Evolutionary conservation across 2,329 filamentous ascomycete species (phyloP), one percentile per base, ranked within the genome.

Genomic region (Epichloe uncinata): DNA sequence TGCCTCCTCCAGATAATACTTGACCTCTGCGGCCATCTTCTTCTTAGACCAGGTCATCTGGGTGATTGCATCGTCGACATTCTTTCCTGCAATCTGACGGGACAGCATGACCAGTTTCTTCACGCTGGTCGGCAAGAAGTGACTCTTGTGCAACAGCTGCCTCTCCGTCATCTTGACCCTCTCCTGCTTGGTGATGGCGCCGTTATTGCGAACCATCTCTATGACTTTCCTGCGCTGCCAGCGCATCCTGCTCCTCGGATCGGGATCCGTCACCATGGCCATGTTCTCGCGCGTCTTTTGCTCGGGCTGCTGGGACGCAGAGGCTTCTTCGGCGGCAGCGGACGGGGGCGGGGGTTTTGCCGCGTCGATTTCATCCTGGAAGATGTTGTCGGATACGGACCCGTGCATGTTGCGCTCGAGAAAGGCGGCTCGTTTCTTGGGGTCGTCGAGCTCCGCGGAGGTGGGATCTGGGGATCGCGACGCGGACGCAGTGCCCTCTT

Each of bases 31-130:
- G 6, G 91, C 87, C 55, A 85, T 85, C 72, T 89, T 91, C 79
- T 98, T 98, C 73, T 88, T 87, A 66, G 84, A 91, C 72, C 91
- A 97, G 50, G 84, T 80, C 87, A 98, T 95, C 74, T 98, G 93
- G 49, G 86, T 70, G 57, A 97, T 87, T 13, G 93, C 93, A 36
- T 98, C 90, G 51, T 94, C 88, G 53, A 98, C 74, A n/a, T 84
- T 83, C 77, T 96, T 97, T 57, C 93, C 93, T 2, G 82, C 77
- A 61, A 98, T 93, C 70, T 97, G 93, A 50, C 85, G 81, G 22
- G 91, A 83, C 46, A 98, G 71, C 59, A 86, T 84, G 48, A 84
- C 82, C 50, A 98, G 75, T 73, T 98, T 98, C 80, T 98, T 98
- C 55, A 87, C 73, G 45, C 82, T 88, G 2, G 93, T 96, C 60